Conservation (phyloP, 2,329 filamentous ascomycete species). For the Penicillium sp. region DNA sequence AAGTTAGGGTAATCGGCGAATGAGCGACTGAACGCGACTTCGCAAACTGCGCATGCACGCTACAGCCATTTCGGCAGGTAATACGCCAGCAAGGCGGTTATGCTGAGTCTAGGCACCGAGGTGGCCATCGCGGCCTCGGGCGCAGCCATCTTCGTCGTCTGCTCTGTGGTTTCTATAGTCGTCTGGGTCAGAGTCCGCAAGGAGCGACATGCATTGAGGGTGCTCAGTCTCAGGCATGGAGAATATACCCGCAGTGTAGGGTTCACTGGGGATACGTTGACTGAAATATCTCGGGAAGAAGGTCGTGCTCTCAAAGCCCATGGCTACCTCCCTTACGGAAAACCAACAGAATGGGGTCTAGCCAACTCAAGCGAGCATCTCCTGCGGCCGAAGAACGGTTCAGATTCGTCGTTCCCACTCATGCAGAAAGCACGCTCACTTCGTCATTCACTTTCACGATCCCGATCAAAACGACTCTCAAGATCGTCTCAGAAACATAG, state of each 20-base stretch:
- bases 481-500: slow-evolving; percentile 28
- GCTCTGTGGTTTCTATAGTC: slow-evolving; percentile 32
- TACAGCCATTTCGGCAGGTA: not conserved
- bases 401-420: slow-evolving; percentile 22
- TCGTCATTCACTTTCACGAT: slow-evolving; percentile 35
- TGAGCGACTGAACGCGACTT: slow-evolving; percentile 6
- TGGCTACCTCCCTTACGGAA: slow-evolving; percentile 36
- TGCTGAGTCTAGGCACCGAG: slow-evolving; percentile 34
- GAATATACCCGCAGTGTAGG: slow-evolving; percentile 19
- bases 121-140: slow-evolving; percentile 38
- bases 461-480: slow-evolving; percentile 34
- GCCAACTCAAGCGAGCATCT: slow-evolving; percentile 35
- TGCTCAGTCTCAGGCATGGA: slow-evolving; percentile 25
- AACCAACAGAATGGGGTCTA: slow-evolving; percentile 37
- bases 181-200: slow-evolving; percentile 39
- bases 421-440: slow-evolving; percentile 33
- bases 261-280: slow-evolving; percentile 30
- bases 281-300: slow-evolving; percentile 34
- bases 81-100: slow-evolving; percentile 20
- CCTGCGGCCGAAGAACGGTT: slow-evolving; percentile 17
- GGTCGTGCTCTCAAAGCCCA: slow-evolving; percentile 32
- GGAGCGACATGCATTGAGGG: slow-evolving; percentile 30
- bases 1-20: slow-evolving; percentile 1
- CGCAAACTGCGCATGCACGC: not conserved
- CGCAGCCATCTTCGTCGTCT: slow-evolving; percentile 35